These are phyloP conservation scores for Rhizopus arrhizus DNA, from an alignment of 371 early-diverging fungal species.

Conservation along the genomic window DNA sequence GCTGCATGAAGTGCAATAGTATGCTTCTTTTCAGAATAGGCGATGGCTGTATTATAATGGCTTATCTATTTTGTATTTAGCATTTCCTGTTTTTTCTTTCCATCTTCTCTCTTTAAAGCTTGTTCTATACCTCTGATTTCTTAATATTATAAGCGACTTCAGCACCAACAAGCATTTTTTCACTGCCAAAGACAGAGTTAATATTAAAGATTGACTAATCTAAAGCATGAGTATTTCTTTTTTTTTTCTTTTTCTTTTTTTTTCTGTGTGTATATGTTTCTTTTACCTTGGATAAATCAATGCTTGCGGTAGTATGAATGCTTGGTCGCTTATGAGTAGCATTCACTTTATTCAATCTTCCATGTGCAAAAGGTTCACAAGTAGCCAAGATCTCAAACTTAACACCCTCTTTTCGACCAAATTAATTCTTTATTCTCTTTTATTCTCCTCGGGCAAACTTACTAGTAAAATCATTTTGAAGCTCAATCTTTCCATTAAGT, in stretches of 20 bases:
- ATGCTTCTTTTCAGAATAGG: constrained; percentile 87
- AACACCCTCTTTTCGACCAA: constrained; percentile 41
- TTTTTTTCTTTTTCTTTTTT: no score
- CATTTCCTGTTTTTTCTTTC: constrained; percentile 49
- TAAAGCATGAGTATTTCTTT: not conserved
- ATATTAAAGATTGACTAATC: constrained; percentile 49
- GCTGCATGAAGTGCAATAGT: constrained; percentile 82
- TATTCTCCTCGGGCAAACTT: constrained; percentile 17
- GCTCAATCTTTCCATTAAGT: constrained; percentile 89
- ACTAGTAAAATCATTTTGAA: constrained; percentile 91
- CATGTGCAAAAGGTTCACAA: constrained; percentile 47
- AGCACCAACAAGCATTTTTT: constrained; percentile 89
- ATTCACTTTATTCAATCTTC: constrained; percentile 49
- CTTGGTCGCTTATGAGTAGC: constrained; percentile 53
- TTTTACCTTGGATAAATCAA: constrained; percentile 52
- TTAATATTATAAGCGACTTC: constrained; percentile 91
- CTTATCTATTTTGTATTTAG: constrained; percentile 46
- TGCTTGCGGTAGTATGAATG: constrained; percentile 48
- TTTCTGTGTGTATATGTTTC: no score
- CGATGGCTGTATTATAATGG: constrained; percentile 85
- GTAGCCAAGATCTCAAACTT: constrained; percentile 52
- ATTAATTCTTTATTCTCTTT: not conserved
- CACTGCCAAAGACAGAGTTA: constrained; percentile 64
- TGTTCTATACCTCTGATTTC: not conserved
- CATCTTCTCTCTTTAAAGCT: constrained; percentile 39